Evolutionary conservation across 345 rosid species (phyloP).

Genomic region (Eucalyptus regnans): DNA sequence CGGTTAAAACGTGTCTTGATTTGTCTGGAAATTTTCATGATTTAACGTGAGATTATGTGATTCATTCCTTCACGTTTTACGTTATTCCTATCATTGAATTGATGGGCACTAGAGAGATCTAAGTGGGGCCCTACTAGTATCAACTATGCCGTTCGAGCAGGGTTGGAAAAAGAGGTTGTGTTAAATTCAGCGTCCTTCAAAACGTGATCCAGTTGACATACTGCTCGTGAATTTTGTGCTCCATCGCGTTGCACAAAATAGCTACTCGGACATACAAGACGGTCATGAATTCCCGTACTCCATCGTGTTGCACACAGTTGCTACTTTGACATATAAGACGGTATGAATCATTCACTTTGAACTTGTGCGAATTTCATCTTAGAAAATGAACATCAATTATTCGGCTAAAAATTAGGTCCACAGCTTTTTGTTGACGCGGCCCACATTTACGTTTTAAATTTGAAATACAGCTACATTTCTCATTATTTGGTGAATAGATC

Average conservation of each 20-base stretch:
- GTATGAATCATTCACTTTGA: background rate
- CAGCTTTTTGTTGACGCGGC: background rate
- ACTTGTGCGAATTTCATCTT: background rate
- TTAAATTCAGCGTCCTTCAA: no score
- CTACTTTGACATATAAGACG: background rate
- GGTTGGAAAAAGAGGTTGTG: no score
- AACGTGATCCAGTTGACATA: no score
- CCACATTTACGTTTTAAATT: background rate
- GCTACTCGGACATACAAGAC: no score
- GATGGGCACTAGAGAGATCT: background rate
- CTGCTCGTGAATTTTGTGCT: no score
- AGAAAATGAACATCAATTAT: background rate
- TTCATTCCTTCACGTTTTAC: rapidly evolving
- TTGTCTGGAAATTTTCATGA: background rate
- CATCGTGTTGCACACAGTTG: background rate
- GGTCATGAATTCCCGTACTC: background rate
- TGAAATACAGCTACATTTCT: background rate
- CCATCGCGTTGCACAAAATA: no score
- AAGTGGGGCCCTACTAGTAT: background rate
- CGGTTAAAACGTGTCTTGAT: background rate
- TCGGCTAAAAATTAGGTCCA: background rate
- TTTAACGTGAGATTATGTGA: background rate
- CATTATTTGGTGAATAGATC: background rate
- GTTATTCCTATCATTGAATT: background rate
- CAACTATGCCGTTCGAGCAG: no score